These are phyloP conservation scores for Neophaeococcomyces mojaviensis DNA, from an alignment of 2,329 filamentous ascomycete species.

Conservation along the genomic window DNA sequence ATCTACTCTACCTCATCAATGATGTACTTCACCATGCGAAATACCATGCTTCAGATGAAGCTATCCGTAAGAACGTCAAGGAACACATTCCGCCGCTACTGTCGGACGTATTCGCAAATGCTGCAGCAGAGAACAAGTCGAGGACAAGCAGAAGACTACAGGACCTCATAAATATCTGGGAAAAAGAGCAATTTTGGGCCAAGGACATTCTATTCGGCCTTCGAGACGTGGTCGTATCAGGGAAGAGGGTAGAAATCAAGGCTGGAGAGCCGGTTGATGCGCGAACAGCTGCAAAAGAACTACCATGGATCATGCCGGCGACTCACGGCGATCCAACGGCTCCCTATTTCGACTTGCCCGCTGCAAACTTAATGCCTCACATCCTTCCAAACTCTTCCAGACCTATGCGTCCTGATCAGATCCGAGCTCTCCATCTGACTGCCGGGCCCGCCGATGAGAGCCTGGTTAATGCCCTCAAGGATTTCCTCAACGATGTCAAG, in stretches of 20 bases:
- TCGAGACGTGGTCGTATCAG: constrained; percentile 32
- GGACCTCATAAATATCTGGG: constrained; percentile 62
- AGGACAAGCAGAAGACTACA: constrained; percentile 60
- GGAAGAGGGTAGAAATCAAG: constrained; percentile 6
- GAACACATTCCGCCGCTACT: constrained; percentile 53
- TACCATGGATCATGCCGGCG: constrained; percentile 64
- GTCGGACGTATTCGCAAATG: constrained; percentile 54
- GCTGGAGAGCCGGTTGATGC: constrained; percentile 18
- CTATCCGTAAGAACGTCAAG: constrained; percentile 40
- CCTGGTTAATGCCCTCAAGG: constrained; percentile 62
- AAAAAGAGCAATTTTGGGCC: constrained; percentile 56
- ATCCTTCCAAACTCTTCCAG: constrained; percentile 68
- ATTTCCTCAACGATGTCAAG: constrained; percentile 62
- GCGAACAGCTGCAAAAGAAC: constrained; percentile 36
- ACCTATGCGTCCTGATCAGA: constrained; percentile 63
- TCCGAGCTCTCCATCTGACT: constrained; percentile 64
- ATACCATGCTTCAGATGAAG: constrained; percentile 38
- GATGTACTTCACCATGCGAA: constrained; percentile 68
- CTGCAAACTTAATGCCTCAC: constrained; percentile 70
- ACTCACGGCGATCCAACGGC: constrained; percentile 66
- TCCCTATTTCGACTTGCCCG: constrained; percentile 75
- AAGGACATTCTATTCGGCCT: constrained; percentile 50
- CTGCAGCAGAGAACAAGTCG: constrained; percentile 46
- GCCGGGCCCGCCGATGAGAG: constrained; percentile 60
- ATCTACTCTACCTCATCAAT: constrained; percentile 70